phyloP scores from a whole-genome alignment of 1,284 basidiomycete species.

The Pseudozyma pruni region DNA sequence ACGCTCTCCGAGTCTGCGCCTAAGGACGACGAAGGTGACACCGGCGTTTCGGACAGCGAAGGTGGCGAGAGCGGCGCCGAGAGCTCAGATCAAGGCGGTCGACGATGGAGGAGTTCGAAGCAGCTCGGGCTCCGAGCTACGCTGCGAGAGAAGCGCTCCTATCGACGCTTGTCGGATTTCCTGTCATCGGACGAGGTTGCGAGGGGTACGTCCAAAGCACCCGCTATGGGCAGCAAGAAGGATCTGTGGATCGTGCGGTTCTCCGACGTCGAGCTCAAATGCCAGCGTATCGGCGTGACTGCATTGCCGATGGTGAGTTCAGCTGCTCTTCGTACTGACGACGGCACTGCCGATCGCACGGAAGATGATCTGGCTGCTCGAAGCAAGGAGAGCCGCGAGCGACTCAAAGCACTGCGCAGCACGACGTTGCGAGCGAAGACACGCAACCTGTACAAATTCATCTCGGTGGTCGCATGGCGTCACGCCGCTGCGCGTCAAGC shows the following conservation, averaged over 20 bases:
- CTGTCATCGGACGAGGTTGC: constrained; percentile 27
- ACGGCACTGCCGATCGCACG: constrained; percentile 4
- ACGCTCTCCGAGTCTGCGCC: constrained; percentile 61
- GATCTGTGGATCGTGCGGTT: constrained; percentile 94
- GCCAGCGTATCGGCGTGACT: constrained; percentile 88
- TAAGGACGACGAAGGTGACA: constrained; percentile 20
- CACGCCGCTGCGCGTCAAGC: constrained; percentile 18
- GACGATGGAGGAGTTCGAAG: constrained; percentile 16
- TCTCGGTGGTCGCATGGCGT: constrained; percentile 52
- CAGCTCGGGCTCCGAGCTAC: constrained; percentile 44
- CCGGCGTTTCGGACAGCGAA: constrained; percentile 37
- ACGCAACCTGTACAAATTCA: constrained; percentile 60
- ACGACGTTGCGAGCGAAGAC: constrained; percentile 59
- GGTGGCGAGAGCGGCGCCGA: constrained; percentile 29
- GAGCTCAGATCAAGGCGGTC: constrained; percentile 6
- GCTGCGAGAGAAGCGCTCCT: constrained; percentile 57
- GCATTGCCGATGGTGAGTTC: constrained; percentile 80
- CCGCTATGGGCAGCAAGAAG: constrained; percentile 70
- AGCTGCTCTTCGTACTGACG: constrained; percentile 64
- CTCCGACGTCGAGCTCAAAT: constrained; percentile 92
- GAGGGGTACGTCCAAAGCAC: constrained; percentile 49
- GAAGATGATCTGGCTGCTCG: constrained; percentile 46
- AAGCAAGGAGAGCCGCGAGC: constrained; percentile 58
- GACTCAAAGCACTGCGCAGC: constrained; percentile 55
- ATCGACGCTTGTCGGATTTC: constrained; percentile 59